These are phyloP conservation scores for Tricholoma furcatifolium DNA, from an alignment of 768 basidiomycete genomes.

Conservation along the genomic window DNA sequence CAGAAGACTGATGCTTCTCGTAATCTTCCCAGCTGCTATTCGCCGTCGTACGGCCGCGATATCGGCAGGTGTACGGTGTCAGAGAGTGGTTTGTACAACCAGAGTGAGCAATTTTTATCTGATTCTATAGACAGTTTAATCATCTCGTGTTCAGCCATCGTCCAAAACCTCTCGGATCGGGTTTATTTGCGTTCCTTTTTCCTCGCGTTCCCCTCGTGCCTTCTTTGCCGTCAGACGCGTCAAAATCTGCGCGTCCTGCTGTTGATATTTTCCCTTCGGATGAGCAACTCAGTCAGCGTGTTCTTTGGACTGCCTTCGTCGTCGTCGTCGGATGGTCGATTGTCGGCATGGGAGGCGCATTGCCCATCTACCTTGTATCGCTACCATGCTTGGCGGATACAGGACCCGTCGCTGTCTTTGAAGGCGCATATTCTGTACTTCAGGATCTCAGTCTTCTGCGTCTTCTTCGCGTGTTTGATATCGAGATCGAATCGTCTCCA, in stretches of 20 bases:
- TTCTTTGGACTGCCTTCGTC: conserved; percentile 62
- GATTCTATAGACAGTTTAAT: conserved; percentile 13
- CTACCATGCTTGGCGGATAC: conserved; percentile 67
- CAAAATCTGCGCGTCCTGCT: conserved; percentile 49
- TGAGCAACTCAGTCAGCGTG: conserved; percentile 70
- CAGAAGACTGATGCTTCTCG: conserved; percentile 12
- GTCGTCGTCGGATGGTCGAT: conserved; percentile 68
- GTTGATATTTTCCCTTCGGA: conserved; percentile 67
- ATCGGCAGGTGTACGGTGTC: conserved; percentile 68
- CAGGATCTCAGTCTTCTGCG: conserved; percentile 78
- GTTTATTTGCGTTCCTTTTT: conserved; percentile 66
- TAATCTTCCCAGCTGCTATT: conserved; percentile 51
- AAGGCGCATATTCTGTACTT: conserved; percentile 64
- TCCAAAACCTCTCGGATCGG: conserved; percentile 56
- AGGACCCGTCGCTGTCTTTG: conserved; percentile 39
- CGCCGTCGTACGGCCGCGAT: conserved; percentile 64
- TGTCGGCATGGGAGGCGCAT: conserved; percentile 64
- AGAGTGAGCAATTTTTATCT: conserved; percentile 47
- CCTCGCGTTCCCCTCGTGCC: conserved; percentile 71
- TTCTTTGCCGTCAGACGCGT: conserved; percentile 51
- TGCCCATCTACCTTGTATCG: conserved; percentile 71
- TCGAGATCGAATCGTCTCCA: conserved; percentile 31
- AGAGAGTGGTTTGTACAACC: conserved; percentile 77
- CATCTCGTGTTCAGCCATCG: conserved; percentile 45
- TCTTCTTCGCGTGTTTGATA: conserved; percentile 62